Percentiles rank a stretch among this genome's conserved stretches.
Conservation (phyloP, 257 asterid species). For the Mentha longifolia region DNA sequence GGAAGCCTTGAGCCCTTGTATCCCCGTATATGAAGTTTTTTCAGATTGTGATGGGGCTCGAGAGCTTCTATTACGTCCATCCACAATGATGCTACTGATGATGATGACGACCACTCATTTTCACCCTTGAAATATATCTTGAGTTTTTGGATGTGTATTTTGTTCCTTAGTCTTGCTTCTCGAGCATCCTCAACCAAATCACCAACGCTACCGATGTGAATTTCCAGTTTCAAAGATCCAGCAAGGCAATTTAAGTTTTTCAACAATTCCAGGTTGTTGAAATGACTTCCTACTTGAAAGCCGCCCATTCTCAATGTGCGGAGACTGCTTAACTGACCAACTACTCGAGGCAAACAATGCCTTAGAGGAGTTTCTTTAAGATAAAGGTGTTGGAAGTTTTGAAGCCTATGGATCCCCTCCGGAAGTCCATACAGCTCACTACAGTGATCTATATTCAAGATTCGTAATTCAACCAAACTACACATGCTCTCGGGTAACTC, state of each 20-base stretch:
- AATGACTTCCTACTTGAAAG: not conserved
- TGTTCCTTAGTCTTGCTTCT: not conserved
- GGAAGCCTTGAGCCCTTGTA: not conserved
- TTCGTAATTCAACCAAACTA: not conserved
- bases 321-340: not conserved
- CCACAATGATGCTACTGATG: not conserved
- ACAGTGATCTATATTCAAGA: not conserved
- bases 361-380: not conserved
- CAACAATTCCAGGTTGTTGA: not conserved
- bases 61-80: slow-evolving; percentile 27
- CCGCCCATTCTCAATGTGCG: not conserved
- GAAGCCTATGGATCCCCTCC: not conserved
- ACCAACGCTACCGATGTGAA: not conserved
- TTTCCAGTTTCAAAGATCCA: not conserved
- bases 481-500: not conserved
- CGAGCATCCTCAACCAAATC: not conserved
- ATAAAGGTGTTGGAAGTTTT: not conserved
- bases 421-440: not conserved
- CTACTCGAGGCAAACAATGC: not conserved
- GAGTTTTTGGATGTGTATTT: not conserved
- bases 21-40: not conserved
- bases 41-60: slow-evolving; percentile 28
- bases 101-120: no score
- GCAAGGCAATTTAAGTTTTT: not conserved
- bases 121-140: not conserved